Percentiles rank a stretch among this genome's conserved stretches.
These are phyloP conservation scores for Phytophthora hibernalis DNA, from an alignment of 352 stramenopile genomes.

Conservation along the genomic window DNA sequence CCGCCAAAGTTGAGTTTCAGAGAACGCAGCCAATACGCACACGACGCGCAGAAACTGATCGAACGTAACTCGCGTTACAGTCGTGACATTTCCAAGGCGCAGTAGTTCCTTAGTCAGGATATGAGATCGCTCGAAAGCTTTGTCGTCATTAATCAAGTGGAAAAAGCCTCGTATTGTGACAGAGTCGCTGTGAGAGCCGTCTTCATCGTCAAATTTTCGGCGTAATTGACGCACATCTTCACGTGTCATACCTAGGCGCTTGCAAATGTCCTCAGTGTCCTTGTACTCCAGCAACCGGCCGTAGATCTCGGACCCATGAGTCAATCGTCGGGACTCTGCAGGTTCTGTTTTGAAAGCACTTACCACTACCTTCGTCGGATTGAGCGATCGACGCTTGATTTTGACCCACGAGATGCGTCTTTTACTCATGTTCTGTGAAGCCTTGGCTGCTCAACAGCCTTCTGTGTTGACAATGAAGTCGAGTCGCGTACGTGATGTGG, in stretches of 20 bases:
- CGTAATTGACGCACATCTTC: conserved; percentile 43
- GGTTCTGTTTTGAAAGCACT: not conserved
- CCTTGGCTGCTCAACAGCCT: not conserved
- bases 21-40: conserved; percentile 58
- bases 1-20: conserved; percentile 53
- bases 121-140: conserved; percentile 45
- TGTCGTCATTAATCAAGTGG: conserved; percentile 56
- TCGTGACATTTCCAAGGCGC: conserved; percentile 36
- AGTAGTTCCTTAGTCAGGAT: conserved; percentile 55
- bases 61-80: conserved; percentile 47
- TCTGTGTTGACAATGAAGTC: not conserved
- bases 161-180: conserved; percentile 60
- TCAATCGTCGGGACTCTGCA: not conserved
- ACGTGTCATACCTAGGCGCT: conserved; percentile 39
- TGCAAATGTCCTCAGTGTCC: conserved; percentile 42
- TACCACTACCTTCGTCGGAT: conserved; percentile 32
- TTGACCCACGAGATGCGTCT: conserved; percentile 28
- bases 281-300: conserved; percentile 30
- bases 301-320: conserved; percentile 24
- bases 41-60: conserved; percentile 61
- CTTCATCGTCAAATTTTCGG: conserved; percentile 50
- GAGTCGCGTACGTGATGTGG: not conserved
- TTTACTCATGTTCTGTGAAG: conserved; percentile 17
- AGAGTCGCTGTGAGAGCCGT: conserved; percentile 37
- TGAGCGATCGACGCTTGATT: conserved; percentile 24